Evolutionary conservation across 495 filamentous ascomycete species (phyloP), one percentile per base, ranked within the genome.

Genomic region (Pseudoneurospora amorphoporcata): DNA sequence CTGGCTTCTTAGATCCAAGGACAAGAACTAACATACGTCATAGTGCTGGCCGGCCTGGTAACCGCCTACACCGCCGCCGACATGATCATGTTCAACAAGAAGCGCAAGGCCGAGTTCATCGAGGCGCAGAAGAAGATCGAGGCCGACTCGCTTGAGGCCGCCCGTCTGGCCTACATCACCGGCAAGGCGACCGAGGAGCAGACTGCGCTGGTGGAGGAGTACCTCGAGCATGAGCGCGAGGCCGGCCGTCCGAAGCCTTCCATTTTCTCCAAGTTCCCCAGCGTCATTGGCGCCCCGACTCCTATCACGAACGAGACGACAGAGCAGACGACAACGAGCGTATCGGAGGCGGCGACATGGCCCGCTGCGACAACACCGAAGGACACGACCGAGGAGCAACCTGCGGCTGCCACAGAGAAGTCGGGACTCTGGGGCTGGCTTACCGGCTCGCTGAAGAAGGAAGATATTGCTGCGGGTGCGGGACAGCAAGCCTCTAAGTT

Each of bases 1-100:
- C 29, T 16, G 53, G 53, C 12, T 68, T 68, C 38, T 70, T 72
- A 14, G 61, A 71, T 68, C 45, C 38, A 43, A 65, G 29, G 47
- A 39, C n/a, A 12, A 74, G 75, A 73, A 78, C 73, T 73, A 68
- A 58, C 19, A 29, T 39, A 68, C 5, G 19, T 70, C 8, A 29
- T 73, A 95, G 94, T 89, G 70, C 79, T 97, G 75, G 88, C 89
- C 74, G 89, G 87, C 75, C 87, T 90, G 70, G 87, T 95, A 43
- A 93, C 92, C 29, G 85, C 90, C 71, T 95, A 94, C 83, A 91
- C 95, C 8, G 86, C 94, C 70, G 87, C 87, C 77, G 94, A 97
- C 81, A 92, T 99, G 88, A 88, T 95, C 39, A 80, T 92, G 58
- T 92, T 95, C 84, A 98, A 97, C 84, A 91, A 92, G 70, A 85